phyloP scores from a whole-genome alignment of 176 grass and related monocot genomes.

The Carex kokanica region DNA sequence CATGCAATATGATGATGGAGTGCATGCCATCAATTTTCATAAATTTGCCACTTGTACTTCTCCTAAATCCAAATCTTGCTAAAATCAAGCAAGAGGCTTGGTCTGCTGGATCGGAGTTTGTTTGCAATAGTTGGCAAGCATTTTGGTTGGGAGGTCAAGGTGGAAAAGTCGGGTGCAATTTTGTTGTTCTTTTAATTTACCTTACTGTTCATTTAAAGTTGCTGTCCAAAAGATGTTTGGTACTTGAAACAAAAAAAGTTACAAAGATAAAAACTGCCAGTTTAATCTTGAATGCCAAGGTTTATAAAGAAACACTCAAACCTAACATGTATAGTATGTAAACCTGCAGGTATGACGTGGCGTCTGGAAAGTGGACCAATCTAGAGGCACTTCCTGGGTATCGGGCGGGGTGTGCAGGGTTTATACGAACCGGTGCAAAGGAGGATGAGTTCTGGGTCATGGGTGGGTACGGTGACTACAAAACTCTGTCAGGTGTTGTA shows the following conservation, averaged over 20 bases:
- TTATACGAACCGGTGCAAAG: conserved; percentile 34
- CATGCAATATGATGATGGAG: neutral
- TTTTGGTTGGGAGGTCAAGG: neutral
- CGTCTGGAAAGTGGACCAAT: conserved; percentile 40
- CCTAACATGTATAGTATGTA: neutral
- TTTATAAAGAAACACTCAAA: neutral
- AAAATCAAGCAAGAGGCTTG: neutral
- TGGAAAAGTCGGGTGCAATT: neutral
- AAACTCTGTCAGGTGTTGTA: conserved; percentile 62
- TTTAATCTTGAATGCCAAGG: neutral
- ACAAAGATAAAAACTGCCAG: neutral
- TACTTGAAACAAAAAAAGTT: neutral
- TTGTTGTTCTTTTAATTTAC: neutral
- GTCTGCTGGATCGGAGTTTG: neutral
- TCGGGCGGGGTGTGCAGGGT: conserved; percentile 69
- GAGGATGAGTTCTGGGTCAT: conserved; percentile 97
- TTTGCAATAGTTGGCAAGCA: conserved; percentile 1
- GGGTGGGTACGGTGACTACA: conserved; percentile 73
- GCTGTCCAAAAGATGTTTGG: neutral
- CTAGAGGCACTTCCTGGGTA: conserved; percentile 48
- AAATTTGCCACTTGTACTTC: neutral
- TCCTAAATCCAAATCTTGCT: neutral
- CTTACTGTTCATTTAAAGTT: neutral
- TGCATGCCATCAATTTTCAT: neutral
- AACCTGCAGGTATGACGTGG: conserved; percentile 33